Conservation (phyloP, 2,329 filamentous ascomycete species). For the Claviceps maximensis region DNA sequence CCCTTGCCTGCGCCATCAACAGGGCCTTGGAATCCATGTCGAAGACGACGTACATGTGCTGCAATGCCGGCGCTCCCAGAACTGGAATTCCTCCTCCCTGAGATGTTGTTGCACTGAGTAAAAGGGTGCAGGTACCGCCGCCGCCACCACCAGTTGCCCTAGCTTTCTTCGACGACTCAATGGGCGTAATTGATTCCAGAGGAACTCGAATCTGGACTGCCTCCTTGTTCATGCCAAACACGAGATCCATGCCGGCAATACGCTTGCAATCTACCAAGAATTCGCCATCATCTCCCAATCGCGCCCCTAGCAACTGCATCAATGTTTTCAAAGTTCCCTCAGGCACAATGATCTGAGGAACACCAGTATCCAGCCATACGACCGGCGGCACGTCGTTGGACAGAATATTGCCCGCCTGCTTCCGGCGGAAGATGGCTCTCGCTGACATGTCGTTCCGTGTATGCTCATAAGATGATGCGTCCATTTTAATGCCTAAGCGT, state of each 20-base stretch:
- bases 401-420: not conserved
- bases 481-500: too few relatives aligned
- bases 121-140: not conserved
- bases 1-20: conserved; percentile 2
- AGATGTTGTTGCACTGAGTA: not conserved
- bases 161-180: too few relatives aligned
- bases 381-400: not conserved
- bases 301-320: not conserved
- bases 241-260: not conserved
- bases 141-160: too few relatives aligned
- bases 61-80: conserved; percentile 1
- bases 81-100: not conserved
- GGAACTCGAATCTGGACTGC: conserved; percentile 1
- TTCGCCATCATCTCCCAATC: not conserved
- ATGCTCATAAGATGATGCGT: not conserved
- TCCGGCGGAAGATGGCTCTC: not conserved
- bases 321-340: not conserved
- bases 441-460: not conserved
- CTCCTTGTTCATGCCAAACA: conserved; percentile 3
- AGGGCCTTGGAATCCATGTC: not conserved
- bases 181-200: not conserved
- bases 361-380: not conserved
- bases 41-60: conserved; percentile 2
- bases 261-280: not conserved
- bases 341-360: not conserved